Base-by-base conservation (phyloP, 2,329 filamentous ascomycete species). In the Claviceps quebecensis region DNA sequence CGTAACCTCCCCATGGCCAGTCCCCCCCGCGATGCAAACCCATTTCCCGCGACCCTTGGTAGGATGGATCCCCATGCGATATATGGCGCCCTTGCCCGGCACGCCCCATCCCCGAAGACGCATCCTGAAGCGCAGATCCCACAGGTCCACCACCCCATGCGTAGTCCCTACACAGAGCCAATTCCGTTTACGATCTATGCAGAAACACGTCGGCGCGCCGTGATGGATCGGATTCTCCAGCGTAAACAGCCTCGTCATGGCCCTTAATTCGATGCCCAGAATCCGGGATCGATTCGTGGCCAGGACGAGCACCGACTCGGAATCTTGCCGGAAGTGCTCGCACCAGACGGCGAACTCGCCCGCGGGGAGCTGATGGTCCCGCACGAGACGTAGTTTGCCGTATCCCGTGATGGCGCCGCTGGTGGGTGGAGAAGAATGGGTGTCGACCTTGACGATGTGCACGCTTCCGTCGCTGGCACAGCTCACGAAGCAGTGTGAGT, bases 121-220 rank as follows among this genome's bases (percentile, higher is more conserved):
- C 59, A 97, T 78, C 57, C 82, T 85, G 73, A 98, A 98, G n/a
- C 93, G 84, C 41, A 98, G 74, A 66, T 98, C 93, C 93, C 93
- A 98, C 1, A 98, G 76, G 63, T 95, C 86, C 7, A 98, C 73
- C 29, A 97, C 84, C 38, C 94, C 93, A 63, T 97, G 90, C 0
- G 88, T 87, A 0, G 94, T 98, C 38, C 90, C 93, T 0, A 97
- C 70, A 1, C 95, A 77, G 3, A 98, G 73, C 93, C 93, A 98
- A 61, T 93, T 89, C 48, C 86, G 83, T 62, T 83, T 87, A 52
- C 81, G 78, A 61, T 96, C 89, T 36, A 95, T 76, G 60, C 86
- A 91, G 67, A 98, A 96, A 58, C 87, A 93, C 0, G 87, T 96
- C 1, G 89, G 87, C 0, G 84, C 87, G 13, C 93, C 93, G 61